Base-by-base conservation (phyloP, 2,329 filamentous ascomycete species). In the Didymellaceae sp. region DNA sequence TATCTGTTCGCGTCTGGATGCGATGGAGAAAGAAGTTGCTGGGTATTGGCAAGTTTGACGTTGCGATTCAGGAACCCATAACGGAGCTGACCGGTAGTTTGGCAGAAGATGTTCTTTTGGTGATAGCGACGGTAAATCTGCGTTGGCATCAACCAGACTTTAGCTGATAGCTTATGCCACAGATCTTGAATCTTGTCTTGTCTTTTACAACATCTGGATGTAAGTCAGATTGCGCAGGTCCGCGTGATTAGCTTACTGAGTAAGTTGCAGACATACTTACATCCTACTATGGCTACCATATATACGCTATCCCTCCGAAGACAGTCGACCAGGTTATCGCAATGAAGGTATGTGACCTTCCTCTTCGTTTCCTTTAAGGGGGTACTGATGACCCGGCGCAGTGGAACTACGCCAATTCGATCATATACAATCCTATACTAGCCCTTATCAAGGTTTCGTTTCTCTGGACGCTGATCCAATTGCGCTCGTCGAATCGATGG, bases 401-500 rank as follows among this genome's bases (percentile, higher is more conserved):
- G 51, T 59, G 55, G 52, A 47, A 54, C 13, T 63, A 58, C 17
- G 52, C 48, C 14, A 59, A 56, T 28, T 46, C 50, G 4, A 31
- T 58, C 20, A 52, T 60, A 14, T 64, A 61, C 42, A 64, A 62
- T 18, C 59, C 59, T 4, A 61, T 62, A 16, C 49, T 64, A 9
- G 55, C 52, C 6, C 50, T 64, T 6, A 46, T 64, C 41, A 62
- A 61, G 32, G 44, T 30, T 2, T 61, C 58, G 2, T 62, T 63
- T 42, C 18, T 63, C 11, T 48, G 53, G 37, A 63, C 57, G 1
- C 43, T 63, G 20, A 54, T 58, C 28, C 62, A 63, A 30, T 51
- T 62, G 4, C 54, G 47, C 20, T 59, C 59, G 2, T 50, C 56
- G 2, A 62, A 58, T 20, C 48, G 10, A 14, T 53, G 45, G 41